Evolutionary conservation across 148 eudicot genomes (phyloP).

Genomic region (Vaccinium corymbosum): DNA sequence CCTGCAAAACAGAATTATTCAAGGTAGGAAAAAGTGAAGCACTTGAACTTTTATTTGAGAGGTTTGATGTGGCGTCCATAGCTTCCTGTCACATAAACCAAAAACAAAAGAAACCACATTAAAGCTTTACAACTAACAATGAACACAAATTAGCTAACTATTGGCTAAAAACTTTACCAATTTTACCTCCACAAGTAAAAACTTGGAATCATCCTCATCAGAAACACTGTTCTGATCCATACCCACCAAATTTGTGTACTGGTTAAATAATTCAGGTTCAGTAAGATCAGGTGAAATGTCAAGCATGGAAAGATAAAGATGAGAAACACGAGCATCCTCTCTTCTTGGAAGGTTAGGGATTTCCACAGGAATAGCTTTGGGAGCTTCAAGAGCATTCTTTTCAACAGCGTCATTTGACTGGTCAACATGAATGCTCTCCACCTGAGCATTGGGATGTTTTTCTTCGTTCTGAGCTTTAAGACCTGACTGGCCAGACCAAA

Average conservation of each 20-base stretch:
- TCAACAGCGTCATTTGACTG: constrained; percentile 34
- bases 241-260: constrained; percentile 48
- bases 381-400: constrained; percentile 28
- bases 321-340: constrained; percentile 41
- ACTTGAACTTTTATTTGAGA: constrained; percentile 32
- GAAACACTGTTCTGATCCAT: constrained; percentile 33
- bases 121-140: not conserved
- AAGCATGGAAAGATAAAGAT: constrained; percentile 65
- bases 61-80: constrained; percentile 27
- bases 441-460: constrained; percentile 33
- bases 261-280: constrained; percentile 60
- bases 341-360: constrained; percentile 29
- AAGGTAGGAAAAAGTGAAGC: constrained; percentile 39
- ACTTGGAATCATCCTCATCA: constrained; percentile 40
- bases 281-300: constrained; percentile 74
- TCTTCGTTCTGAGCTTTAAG: constrained; percentile 38
- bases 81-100: constrained; percentile 33
- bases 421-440: constrained; percentile 30
- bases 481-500: constrained; percentile 36
- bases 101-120: constrained; percentile 21
- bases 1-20: constrained; percentile 71
- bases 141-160: not conserved
- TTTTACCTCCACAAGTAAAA: constrained; percentile 53
- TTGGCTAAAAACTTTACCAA: not conserved
- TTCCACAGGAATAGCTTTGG: constrained; percentile 38